Base-by-base conservation (phyloP, 176 grass and related monocot genomes). In the Pontederia paniculata region DNA sequence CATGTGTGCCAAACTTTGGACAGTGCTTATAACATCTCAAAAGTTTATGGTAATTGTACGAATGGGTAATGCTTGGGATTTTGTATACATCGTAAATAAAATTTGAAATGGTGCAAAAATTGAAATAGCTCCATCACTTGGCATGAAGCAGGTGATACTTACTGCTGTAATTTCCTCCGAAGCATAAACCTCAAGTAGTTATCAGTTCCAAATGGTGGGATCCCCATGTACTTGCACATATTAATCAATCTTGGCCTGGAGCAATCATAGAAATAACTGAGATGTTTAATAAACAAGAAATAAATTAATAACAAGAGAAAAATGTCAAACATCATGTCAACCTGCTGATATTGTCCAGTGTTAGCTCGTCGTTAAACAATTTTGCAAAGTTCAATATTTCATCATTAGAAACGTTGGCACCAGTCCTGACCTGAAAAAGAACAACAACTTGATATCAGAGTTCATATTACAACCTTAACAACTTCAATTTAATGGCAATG, bases 191-290 rank as follows among this genome's bases (percentile, higher is more conserved):
- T 57, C 60, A 97, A 68, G 72, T 90, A 97, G 79, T 97, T 80
- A 45, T 97, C 91, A 63, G 86, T 90, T 68, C 91, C 86, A 59
- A 83, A 89, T 62, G 86, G 86, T 58, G 88, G 74, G 19, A 90
- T 97, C 53, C 91, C 86, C 86, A 97, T 90, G 73, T 97, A 97
- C 73, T 97, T 97, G 62, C 91, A 97, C 91, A 97, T 97, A 72
- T 97, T 97, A 15, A 97, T 80, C 66, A 97, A 67, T 19, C 91
- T 65, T 28, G 91, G 74, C 84, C 91, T 97, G 83, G 52, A 80
- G 4, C 19, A 2, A 77, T 49, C 50, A 50, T 15, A 46, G 9
- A 20, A 21, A n/a, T n/a, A 56, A 43, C 45, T 22, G 25, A 22
- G 28, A 76, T 22, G 9, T 11, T 37, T 12, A 43, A 57, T 16